A percentile compares a stretch with the other conserved stretches of the same genome.
Conservation (phyloP, 1,139 yeast species). For the Yamadazyma atmosphaerica region DNA sequence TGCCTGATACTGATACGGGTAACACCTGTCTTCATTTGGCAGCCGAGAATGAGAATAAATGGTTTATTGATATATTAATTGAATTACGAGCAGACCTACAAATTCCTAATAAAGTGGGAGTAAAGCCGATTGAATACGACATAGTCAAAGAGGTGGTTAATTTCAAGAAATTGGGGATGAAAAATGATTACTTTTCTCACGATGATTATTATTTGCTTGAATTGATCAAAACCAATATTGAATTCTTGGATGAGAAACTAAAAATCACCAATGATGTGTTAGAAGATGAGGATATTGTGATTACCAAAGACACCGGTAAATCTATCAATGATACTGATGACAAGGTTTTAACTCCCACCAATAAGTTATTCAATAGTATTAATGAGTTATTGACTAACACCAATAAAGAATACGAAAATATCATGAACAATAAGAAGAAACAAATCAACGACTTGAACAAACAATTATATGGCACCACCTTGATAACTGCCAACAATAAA, state of each 20-base stretch:
- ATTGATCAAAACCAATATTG: constrained; percentile 35
- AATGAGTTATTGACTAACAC: constrained; percentile 42
- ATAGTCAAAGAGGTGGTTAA: constrained; percentile 38
- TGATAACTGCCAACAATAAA: constrained; percentile 47
- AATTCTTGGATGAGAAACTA: constrained; percentile 31
- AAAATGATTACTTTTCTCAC: constrained; percentile 15
- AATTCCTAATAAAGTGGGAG: constrained; percentile 79
- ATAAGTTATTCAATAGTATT: constrained; percentile 40
- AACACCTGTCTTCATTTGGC: constrained; percentile 90
- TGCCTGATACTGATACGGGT: constrained; percentile 74
- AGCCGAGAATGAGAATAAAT: constrained; percentile 80
- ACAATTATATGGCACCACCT: constrained; percentile 43
- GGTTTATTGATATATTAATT: constrained; percentile 76
- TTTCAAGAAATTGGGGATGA: constrained; percentile 16
- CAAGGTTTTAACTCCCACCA: constrained; percentile 20
- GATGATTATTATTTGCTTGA: constrained; percentile 33
- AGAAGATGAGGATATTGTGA: constrained; percentile 20
- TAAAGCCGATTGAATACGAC: constrained; percentile 86
- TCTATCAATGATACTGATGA: constrained; percentile 10
- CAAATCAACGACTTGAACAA: constrained; percentile 40
- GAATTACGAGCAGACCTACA: constrained; percentile 86
- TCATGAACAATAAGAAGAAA: constrained; percentile 36
- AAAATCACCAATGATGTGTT: constrained; percentile 25
- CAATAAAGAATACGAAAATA: constrained; percentile 40
- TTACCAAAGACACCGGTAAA: constrained; percentile 12